Base-by-base conservation (phyloP, 192 early-diverging fungal species). In the Spizellomyces punctatus region DNA sequence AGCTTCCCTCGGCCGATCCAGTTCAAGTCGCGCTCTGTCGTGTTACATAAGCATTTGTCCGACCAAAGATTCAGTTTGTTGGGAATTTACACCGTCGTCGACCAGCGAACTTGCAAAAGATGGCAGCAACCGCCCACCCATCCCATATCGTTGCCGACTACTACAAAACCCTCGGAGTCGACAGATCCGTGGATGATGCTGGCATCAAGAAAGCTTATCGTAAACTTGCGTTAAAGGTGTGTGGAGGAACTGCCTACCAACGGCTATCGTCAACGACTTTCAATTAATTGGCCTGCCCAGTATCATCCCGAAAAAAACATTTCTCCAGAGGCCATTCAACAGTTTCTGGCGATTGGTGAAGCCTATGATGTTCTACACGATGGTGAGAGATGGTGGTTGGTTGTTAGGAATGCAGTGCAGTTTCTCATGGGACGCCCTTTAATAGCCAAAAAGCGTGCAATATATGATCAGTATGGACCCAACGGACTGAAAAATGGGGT, bases 131-230 rank as follows among this genome's bases (percentile, higher is more conserved):
- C 12, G 59, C 59, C 10, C 12, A 22, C 36, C 10, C 59, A 22
- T 61, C 59, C 16, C 27, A 36, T 36, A 36, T 36, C 27, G 52
- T 54, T n/a, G 59, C n/a, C n/a, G 96, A 99, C 78, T 98, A 95
- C 75, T 99, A 99, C 83, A 89, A 95, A 76, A 89, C 96, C 65
- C 77, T 99, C 9, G 91, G 89, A 10, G 79, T 98, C 22, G 43
- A 81, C 22, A 91, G 91, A 72, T 81, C 85, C 49, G 92, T 93
- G 8, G 80, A 80, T 22, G 95, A 97, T n/a, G 88, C 87, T 12
- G 85, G 72, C 14, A 76, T 88, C 69, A 86, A 83, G 58, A 78
- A 75, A 44, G 80, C 83, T 16, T 87, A 85, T 54, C 70, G 85
- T 8, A 81, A 78, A 62, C 82, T 93, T 27, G 95, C 94, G 3